Percentiles rank a stretch among this genome's conserved stretches.
phyloP scores from a whole-genome alignment of 73 alveolate genomes.

The Symbiodinium natans region DNA sequence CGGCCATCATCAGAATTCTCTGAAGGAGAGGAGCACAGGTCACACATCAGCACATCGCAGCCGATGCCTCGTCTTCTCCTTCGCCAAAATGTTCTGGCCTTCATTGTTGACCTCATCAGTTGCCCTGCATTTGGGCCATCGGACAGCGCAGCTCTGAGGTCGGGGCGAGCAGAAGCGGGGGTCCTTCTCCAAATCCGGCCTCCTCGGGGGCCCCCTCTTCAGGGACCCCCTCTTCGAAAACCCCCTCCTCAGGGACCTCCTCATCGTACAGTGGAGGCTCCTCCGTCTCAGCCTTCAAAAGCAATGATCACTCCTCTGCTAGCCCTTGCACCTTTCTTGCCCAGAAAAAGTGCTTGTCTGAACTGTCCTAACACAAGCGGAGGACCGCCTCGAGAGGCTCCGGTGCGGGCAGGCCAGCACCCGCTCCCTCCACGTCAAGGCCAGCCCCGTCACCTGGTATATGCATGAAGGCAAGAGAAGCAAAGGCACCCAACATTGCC shows the following conservation, averaged over 20 bases:
- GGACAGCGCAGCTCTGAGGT: neutral
- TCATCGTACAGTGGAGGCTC: neutral
- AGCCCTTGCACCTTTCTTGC: too few relatives aligned
- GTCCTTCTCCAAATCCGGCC: conserved; percentile 6
- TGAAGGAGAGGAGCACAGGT: too few relatives aligned
- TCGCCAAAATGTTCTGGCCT: conserved; percentile 72
- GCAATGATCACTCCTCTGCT: too few relatives aligned
- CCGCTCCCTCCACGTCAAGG: neutral
- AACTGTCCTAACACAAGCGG: too few relatives aligned
- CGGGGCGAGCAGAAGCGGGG: neutral
- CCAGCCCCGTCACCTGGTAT: neutral
- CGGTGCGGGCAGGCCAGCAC: neutral
- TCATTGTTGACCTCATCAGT: conserved; percentile 39
- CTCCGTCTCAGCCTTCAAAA: neutral
- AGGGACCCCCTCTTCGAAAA: neutral
- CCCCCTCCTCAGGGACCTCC: neutral
- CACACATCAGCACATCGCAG: too few relatives aligned
- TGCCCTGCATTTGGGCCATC: neutral
- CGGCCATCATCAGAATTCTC: too few relatives aligned
- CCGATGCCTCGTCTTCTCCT: conserved; percentile 72
- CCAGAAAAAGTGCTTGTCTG: too few relatives aligned
- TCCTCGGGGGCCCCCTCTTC: conserved; percentile 2
- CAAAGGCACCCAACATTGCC: neutral
- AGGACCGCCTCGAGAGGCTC: too few relatives aligned
- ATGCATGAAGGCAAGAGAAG: neutral